A percentile compares a stretch with the other conserved stretches of the same genome.
Evolutionary conservation across 148 eudicot genomes (phyloP).

Genomic region (Dianthus caryophyllus): DNA sequence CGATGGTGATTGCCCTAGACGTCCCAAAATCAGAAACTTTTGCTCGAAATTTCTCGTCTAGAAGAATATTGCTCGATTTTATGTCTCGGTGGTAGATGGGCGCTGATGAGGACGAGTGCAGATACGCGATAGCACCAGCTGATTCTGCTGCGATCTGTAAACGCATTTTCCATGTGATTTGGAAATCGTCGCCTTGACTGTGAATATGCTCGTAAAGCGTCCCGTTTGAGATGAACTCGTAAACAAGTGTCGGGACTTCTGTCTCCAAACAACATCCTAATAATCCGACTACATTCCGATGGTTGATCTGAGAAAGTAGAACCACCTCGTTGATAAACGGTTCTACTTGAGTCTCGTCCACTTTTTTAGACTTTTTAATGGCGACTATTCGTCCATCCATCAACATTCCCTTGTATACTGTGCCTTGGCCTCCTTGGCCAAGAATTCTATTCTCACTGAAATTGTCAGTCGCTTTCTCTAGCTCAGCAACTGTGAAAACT

Average conservation of each 20-base stretch:
- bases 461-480: constrained; percentile 12
- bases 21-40: constrained; percentile 25
- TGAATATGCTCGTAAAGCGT: constrained; percentile 21
- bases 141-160: constrained; percentile 23
- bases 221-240: constrained; percentile 19
- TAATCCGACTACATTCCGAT: constrained; percentile 19
- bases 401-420: constrained; percentile 14
- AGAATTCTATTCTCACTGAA: constrained; percentile 16
- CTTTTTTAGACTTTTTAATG: constrained; percentile 16
- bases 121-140: constrained; percentile 16
- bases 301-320: constrained; percentile 19
- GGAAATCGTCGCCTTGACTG: background rate
- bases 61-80: constrained; percentile 22
- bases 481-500: constrained; percentile 11
- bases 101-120: constrained; percentile 14
- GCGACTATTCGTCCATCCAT: constrained; percentile 19
- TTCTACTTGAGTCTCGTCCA: constrained; percentile 14
- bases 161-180: constrained; percentile 15
- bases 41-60: constrained; percentile 19
- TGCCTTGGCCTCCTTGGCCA: constrained; percentile 24
- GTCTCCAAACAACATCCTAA: constrained; percentile 27
- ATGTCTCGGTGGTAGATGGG: constrained; percentile 22
- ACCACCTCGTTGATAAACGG: constrained; percentile 22
- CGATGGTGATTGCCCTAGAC: constrained; percentile 18
- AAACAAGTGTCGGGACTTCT: constrained; percentile 18